These are phyloP conservation scores for Talaromyces sp. DNA, from an alignment of 2,329 filamentous ascomycete genomes.

Conservation along the genomic window DNA sequence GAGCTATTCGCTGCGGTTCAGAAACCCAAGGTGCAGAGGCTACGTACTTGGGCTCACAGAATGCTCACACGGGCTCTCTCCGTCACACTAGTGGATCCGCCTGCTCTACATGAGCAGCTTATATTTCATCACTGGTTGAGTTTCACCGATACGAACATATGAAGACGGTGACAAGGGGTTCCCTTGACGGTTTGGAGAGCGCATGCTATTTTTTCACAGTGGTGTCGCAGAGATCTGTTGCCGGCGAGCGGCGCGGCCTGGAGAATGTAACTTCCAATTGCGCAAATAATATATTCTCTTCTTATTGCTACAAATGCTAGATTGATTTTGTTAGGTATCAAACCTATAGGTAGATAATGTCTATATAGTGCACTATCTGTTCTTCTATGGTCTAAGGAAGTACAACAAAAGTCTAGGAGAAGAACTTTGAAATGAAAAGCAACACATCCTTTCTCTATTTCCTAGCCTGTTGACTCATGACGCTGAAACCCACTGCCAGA, in stretches of 20 bases:
- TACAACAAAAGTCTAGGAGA: background rate
- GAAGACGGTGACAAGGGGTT: no score
- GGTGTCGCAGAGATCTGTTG: background rate
- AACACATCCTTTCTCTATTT: no score
- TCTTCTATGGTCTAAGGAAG: background rate
- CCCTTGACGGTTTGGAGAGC: background rate
- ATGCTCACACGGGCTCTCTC: constrained; percentile 6
- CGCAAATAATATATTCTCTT: background rate
- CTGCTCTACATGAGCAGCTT: background rate
- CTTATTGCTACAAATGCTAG: background rate
- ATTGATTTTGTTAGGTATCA: background rate
- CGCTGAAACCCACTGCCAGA: background rate
- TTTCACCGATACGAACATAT: background rate
- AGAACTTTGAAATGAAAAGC: background rate
- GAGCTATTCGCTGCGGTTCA: constrained; percentile 15
- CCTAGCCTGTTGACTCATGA: background rate
- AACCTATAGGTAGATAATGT: background rate
- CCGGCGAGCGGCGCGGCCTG: background rate
- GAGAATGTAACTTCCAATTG: background rate
- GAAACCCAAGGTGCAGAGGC: constrained; percentile 15
- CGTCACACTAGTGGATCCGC: constrained; percentile 2
- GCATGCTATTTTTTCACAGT: background rate
- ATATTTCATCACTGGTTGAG: background rate
- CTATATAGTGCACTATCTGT: background rate
- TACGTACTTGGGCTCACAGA: constrained; percentile 8